Evolutionary conservation across 129 eudicot genomes (phyloP).

Genomic region (Erigeron canadensis): DNA sequence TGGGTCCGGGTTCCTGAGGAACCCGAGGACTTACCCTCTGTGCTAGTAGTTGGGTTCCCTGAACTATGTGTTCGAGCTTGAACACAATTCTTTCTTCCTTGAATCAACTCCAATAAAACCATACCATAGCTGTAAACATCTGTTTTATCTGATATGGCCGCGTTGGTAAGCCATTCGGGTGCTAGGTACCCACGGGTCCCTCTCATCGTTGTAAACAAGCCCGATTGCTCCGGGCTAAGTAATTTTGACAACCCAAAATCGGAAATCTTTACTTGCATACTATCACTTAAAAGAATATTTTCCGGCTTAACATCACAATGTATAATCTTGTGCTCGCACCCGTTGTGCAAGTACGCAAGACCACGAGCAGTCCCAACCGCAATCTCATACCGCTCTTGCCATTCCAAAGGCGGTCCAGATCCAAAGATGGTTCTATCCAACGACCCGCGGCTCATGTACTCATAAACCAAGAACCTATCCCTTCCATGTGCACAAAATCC

Average conservation of each 20-base stretch:
- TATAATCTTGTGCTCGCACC: slow-evolving; percentile 75
- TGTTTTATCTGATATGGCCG: slow-evolving; percentile 76
- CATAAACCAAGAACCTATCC: slow-evolving; percentile 77
- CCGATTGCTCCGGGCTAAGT: slow-evolving; percentile 70
- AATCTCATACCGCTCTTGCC: slow-evolving; percentile 84
- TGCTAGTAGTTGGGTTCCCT: slow-evolving; percentile 34
- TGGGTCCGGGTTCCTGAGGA: slow-evolving; percentile 29
- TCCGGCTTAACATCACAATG: slow-evolving; percentile 95
- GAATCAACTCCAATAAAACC: slow-evolving; percentile 78
- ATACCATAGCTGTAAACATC: slow-evolving; percentile 90
- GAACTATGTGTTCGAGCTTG: slow-evolving; percentile 38
- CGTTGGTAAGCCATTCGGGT: slow-evolving; percentile 94
- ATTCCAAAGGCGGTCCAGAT: slow-evolving; percentile 67
- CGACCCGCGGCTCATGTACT: slow-evolving; percentile 86
- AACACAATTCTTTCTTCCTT: slow-evolving; percentile 73
- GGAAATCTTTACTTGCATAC: slow-evolving; percentile 67
- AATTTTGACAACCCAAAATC: slow-evolving; percentile 90
- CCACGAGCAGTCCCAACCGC: slow-evolving; percentile 86
- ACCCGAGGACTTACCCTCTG: slow-evolving; percentile 32
- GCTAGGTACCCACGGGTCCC: slow-evolving; percentile 47
- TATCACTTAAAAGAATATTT: slow-evolving; percentile 67
- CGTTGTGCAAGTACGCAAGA: slow-evolving; percentile 83
- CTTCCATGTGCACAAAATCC: slow-evolving; percentile 76
- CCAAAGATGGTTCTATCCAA: slow-evolving; percentile 79
- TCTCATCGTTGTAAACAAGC: slow-evolving; percentile 81